Evolutionary conservation across 2,329 filamentous ascomycete species (phyloP).

Genomic region (Cadophora sp.): DNA sequence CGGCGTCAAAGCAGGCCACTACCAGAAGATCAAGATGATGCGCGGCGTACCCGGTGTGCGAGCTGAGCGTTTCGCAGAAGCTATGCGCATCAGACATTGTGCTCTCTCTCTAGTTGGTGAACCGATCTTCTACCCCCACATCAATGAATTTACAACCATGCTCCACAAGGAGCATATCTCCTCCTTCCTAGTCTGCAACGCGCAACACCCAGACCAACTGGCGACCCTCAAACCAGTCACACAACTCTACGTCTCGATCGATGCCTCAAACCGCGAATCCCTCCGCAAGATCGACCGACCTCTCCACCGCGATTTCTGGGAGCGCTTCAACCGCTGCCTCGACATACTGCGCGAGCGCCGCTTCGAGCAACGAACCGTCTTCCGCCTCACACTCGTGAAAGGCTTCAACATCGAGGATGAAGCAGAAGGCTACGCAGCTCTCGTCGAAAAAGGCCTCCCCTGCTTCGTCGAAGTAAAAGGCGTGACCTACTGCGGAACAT

Average conservation of each 20-base stretch:
- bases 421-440: slow-evolving; percentile 85
- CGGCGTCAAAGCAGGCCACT: slow-evolving; percentile 90
- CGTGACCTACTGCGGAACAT: slow-evolving; percentile 95
- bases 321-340: slow-evolving; percentile 88
- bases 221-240: slow-evolving; percentile 84
- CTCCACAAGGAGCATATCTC: slow-evolving; percentile 88
- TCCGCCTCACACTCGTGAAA: slow-evolving; percentile 93
- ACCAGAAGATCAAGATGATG: slow-evolving; percentile 98
- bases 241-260: slow-evolving; percentile 95
- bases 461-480: slow-evolving; percentile 97
- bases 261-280: slow-evolving; percentile 88
- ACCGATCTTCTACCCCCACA: slow-evolving; percentile 98
- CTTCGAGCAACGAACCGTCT: slow-evolving; percentile 89
- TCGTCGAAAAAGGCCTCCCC: slow-evolving; percentile 85
- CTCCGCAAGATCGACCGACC: slow-evolving; percentile 89
- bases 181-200: slow-evolving; percentile 95
- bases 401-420: slow-evolving; percentile 98
- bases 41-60: slow-evolving; percentile 91
- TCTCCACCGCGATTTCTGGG: slow-evolving; percentile 96
- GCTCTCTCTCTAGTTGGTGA: slow-evolving; percentile 92
- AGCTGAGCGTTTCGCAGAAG: slow-evolving; percentile 90
- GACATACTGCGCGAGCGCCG: slow-evolving; percentile 87
- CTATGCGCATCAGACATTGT: slow-evolving; percentile 92
- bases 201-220: slow-evolving; percentile 92
- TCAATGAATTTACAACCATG: slow-evolving; percentile 88